A percentile compares a stretch with the other conserved stretches of the same genome.
phyloP scores from a whole-genome alignment of 805 yeast species.

The Starmerella potacharoeniae region DNA sequence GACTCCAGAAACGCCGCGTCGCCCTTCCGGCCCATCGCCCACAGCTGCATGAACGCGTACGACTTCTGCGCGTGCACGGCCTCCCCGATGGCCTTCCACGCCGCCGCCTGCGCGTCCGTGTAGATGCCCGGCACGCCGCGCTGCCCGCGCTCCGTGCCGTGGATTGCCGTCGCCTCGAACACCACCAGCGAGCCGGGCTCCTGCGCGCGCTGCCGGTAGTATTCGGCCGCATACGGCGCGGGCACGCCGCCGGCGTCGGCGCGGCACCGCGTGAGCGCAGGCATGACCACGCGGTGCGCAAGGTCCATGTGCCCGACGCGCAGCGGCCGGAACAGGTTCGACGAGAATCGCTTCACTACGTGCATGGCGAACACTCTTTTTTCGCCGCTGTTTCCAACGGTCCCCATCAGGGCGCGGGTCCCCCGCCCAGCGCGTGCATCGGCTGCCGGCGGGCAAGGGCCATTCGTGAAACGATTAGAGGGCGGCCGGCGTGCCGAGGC shows the following conservation, averaged over 20 bases:
- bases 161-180: conserved; percentile 48
- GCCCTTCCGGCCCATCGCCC: conserved; percentile 20
- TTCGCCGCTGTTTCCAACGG: no score
- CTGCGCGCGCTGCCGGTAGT: conserved; percentile 45
- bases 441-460: no score
- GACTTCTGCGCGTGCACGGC: conserved; percentile 24
- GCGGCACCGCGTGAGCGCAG: conserved; percentile 44
- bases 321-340: conserved; percentile 27
- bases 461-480: no score
- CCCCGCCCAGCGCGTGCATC: no score
- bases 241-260: conserved; percentile 30
- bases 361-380: not conserved
- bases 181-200: conserved; percentile 31
- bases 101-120: conserved; percentile 24
- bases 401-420: no score
- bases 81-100: conserved; percentile 30
- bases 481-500: no score
- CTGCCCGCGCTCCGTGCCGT: conserved; percentile 35
- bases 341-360: not conserved
- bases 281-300: conserved; percentile 34
- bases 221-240: conserved; percentile 36
- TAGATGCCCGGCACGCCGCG: conserved; percentile 26
- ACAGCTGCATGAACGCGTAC: conserved; percentile 16
- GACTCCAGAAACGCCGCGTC: conserved; percentile 9
- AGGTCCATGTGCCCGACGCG: conserved; percentile 27